phyloP scores from a whole-genome alignment of 352 stramenopile genomes.

The Thraustotheca clavata region DNA sequence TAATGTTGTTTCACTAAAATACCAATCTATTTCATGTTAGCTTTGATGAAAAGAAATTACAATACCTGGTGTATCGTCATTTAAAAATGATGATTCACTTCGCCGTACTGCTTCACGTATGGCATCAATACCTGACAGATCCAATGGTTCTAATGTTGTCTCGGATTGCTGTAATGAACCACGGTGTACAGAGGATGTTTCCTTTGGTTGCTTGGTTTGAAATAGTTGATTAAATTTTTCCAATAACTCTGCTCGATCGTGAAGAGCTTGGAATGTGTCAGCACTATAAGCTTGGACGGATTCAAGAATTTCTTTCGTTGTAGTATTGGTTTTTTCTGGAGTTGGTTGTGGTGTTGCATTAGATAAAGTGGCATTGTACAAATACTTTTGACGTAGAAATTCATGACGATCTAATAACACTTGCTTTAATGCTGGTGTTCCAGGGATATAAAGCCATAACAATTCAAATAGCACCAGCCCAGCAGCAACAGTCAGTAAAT shows the following conservation, averaged over 20 bases:
- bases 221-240: constrained; percentile 16
- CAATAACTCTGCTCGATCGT: constrained; percentile 7
- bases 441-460: constrained; percentile 32
- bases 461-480: constrained; percentile 32
- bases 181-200: neutral
- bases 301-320: neutral
- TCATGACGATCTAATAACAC: constrained; percentile 29
- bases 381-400: constrained; percentile 43
- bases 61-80: constrained; percentile 18
- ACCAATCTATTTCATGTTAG: constrained; percentile 9
- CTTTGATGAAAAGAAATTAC: neutral
- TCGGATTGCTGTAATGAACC: neutral
- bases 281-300: neutral
- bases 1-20: neutral
- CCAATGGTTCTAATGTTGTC: neutral
- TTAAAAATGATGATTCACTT: constrained; percentile 29
- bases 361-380: constrained; percentile 22
- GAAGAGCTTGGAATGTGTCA: constrained; percentile 5
- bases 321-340: neutral
- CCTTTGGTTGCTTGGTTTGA: constrained; percentile 1
- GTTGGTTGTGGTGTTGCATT: neutral
- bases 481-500: constrained; percentile 26
- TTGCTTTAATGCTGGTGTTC: constrained; percentile 22
- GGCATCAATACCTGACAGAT: constrained; percentile 26
- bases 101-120: constrained; percentile 27